Evolutionary conservation across 2,329 filamentous ascomycete species (phyloP), one percentile per base, ranked within the genome.

Genomic region (Cladobotryum mycophilum): DNA sequence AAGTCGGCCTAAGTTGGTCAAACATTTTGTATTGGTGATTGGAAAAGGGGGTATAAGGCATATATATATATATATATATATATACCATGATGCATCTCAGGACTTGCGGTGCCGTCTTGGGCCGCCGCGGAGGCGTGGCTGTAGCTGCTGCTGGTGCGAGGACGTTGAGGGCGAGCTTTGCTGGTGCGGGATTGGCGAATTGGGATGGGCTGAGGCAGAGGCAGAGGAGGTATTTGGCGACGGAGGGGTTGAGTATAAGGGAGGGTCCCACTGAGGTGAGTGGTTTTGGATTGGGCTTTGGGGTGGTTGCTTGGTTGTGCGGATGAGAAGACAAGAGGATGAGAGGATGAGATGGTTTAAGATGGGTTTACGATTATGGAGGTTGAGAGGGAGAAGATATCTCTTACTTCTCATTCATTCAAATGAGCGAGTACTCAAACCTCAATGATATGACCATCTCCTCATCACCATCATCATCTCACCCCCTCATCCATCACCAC

Each of bases 191-290:
- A 33, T 5, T 43, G 18, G 13, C 11, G 13, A 44, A 11, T 41
- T 30, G 25, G 45, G 25, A 13, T 17, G 36, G 20, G 20, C 8
- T 20, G 17, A 37, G 5, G 20, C 8, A 33, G 17, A 37, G 5
- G 22, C 13, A 46, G 49, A 45, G 45, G 50, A 53, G 55, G 45
- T n/a, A 15, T 40, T 1, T 41, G 46, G 34, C 53, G 53, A 45
- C 55, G 35, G 49, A 55, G 15, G 53, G 58, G 9, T 41, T 64
- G 45, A 67, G 65, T 43, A 59, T 65, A 41, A 55, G 60, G 56
- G 60, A 54, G 47, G 65, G 65, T 5, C 58, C 64, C 33, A 55
- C 53, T 38, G 61, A 67, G 56, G 65, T 67, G 50, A 25, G 60
- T n/a, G n/a, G n/a, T 56, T 17, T 36, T 18, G 18, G 1, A 35